Percentiles rank a stretch among this genome's conserved stretches.
phyloP scores from a whole-genome alignment of 2,329 filamentous ascomycete species.

The Aureobasidium sp. region DNA sequence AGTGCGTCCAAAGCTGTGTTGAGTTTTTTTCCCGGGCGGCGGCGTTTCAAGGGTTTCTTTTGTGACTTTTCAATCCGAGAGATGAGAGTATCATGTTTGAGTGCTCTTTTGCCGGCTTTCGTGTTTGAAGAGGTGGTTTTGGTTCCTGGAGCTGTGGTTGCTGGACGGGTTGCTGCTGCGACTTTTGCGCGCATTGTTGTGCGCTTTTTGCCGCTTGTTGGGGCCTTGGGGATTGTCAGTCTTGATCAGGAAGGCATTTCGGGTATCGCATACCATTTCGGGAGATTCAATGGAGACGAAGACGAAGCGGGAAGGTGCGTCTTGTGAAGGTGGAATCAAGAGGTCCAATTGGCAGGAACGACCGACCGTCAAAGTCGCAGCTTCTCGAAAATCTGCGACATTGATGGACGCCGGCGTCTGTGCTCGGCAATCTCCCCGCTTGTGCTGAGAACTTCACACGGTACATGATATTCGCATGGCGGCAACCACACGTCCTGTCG shows the following conservation, averaged over 20 bases:
- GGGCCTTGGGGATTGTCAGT: not conserved
- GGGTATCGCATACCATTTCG: not conserved
- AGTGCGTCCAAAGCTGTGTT: constrained; percentile 67
- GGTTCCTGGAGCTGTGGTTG: constrained; percentile 38
- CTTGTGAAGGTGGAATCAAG: not conserved
- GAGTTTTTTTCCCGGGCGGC: constrained; percentile 70
- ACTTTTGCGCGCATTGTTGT: constrained; percentile 52
- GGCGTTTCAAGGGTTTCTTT: constrained; percentile 42
- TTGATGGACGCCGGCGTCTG: not conserved
- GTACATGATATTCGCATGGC: too few species aligned
- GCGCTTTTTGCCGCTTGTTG: constrained; percentile 44
- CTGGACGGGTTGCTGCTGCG: constrained; percentile 40
- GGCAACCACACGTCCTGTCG: too few species aligned
- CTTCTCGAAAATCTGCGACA: constrained; percentile 5
- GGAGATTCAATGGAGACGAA: not conserved
- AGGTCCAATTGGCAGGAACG: not conserved
- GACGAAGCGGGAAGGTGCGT: not conserved
- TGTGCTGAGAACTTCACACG: too few species aligned
- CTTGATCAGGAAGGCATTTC: not conserved
- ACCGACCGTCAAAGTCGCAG: not conserved
- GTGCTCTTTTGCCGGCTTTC: constrained; percentile 76
- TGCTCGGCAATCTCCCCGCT: too few species aligned
- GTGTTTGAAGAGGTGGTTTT: constrained; percentile 48
- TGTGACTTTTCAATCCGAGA: constrained; percentile 61
- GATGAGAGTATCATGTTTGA: constrained; percentile 75